These are phyloP conservation scores for Penicillium capsulatum DNA, from an alignment of 2,329 filamentous ascomycete genomes.

Conservation along the genomic window DNA sequence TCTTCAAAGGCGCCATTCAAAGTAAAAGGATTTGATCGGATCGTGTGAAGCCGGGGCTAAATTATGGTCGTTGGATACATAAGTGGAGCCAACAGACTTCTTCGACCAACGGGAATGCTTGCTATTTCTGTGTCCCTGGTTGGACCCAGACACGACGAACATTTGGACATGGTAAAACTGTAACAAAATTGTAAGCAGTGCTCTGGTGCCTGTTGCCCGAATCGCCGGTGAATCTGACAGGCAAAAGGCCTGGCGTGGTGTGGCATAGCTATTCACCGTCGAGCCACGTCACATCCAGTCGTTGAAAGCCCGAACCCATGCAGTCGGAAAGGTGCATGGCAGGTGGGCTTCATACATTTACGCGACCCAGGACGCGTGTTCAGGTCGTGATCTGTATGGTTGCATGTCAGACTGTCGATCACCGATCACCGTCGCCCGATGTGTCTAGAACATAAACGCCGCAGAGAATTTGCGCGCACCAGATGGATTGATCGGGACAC, in stretches of 20 bases:
- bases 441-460: conserved; percentile 10
- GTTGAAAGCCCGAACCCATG: background rate
- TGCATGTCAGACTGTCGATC: conserved; percentile 5
- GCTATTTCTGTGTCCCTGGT: conserved; percentile 9
- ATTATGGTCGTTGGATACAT: conserved; percentile 3
- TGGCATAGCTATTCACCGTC: too few relatives aligned
- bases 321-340: background rate
- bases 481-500: background rate
- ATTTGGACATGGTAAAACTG: conserved; percentile 3
- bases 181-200: too few relatives aligned
- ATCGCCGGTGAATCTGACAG: too few relatives aligned
- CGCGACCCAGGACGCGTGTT: conserved; percentile 8
- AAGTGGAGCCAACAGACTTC: conserved; percentile 3
- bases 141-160: conserved; percentile 3
- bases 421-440: background rate
- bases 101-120: conserved; percentile 5
- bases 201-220: too few relatives aligned
- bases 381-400: conserved; percentile 4
- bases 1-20: background rate
- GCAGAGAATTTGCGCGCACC: background rate
- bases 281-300: conserved; percentile 6
- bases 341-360: conserved; percentile 2
- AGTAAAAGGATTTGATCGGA: conserved; percentile 12
- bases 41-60: conserved; percentile 6
- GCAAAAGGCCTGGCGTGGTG: too few relatives aligned